Base-by-base conservation (phyloP, 1,139 yeast species). In the Suhomyces bribrorum region DNA sequence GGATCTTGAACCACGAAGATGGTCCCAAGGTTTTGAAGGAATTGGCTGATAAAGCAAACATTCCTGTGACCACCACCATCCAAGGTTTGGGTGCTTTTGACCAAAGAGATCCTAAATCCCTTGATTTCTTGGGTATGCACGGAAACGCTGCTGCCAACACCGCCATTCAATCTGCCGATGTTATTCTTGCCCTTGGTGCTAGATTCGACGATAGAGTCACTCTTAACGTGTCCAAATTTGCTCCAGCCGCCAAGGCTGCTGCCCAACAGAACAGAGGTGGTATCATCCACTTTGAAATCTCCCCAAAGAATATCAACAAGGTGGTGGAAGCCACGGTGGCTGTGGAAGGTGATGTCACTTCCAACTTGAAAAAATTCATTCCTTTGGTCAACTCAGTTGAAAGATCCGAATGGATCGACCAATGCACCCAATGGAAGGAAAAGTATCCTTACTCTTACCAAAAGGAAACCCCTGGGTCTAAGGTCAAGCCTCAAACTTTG, bases 131-230 rank as follows among this genome's bases (percentile, higher is more conserved):
- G 52, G 98, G 98, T 56, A 92, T 92, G 98, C 98, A 92, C 66
- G 98, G 98, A 49, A 77, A 83, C 46, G 97, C 92, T 33, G 90
- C 90, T 54, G 98, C 98, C 52, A 92, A 92, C 73, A 64, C 86
- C 54, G 95, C 97, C 32, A 84, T 92, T 54, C 98, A 92, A 70
- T 75, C 79, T 43, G 96, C 98, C 29, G 98, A 92, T 66, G 72
- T 92, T 56, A 87, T 92, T 58, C 71, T 92, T 52, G 97, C 97
- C 15, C 75, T 92, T 35, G 98, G 98, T 60, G 96, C 97, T 30
- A 80, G 98, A 62, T 92, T 92, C 57, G 98, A 92, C 66, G 98
- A 92, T 71, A 89, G 98, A 74, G 98, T 92, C 53, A 92, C 98
- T 34, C 85, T 94, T 58, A 80, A 80, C 58, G 75, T 92, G 41